Percentiles rank a stretch among this genome's conserved stretches.
These are phyloP conservation scores for Fusarium domesticum DNA, from an alignment of 2,329 filamentous ascomycete species.

Conservation along the genomic window DNA sequence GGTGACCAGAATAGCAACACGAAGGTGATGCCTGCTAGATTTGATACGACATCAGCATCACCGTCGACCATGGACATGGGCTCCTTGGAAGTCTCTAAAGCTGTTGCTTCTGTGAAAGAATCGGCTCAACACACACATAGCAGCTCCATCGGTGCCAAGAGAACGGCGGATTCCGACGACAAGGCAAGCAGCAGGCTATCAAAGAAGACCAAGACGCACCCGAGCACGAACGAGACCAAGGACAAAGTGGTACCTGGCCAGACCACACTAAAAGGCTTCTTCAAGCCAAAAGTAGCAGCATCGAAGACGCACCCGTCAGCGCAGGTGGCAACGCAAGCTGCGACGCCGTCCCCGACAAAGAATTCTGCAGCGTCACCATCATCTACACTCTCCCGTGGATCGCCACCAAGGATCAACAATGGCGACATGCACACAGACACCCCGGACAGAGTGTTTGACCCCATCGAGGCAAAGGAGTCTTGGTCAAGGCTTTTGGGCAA, in stretches of 20 bases:
- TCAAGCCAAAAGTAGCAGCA: slow-evolving; percentile 51
- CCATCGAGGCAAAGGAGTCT: slow-evolving; percentile 70
- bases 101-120: background rate
- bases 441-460: slow-evolving; percentile 56
- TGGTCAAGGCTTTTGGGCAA: slow-evolving; percentile 84
- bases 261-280: slow-evolving; percentile 73
- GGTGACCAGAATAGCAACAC: background rate
- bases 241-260: slow-evolving; percentile 38
- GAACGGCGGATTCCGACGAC: slow-evolving; percentile 11
- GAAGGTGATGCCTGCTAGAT: background rate
- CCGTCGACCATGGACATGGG: background rate
- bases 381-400: background rate
- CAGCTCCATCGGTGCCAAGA: slow-evolving; percentile 11
- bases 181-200: slow-evolving; percentile 5
- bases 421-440: slow-evolving; percentile 10
- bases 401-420: slow-evolving; percentile 3
- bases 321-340: slow-evolving; percentile 4
- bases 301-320: slow-evolving; percentile 8
- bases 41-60: slow-evolving; percentile 1
- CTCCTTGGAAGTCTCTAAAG: no score
- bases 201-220: slow-evolving; percentile 29
- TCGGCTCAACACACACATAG: background rate
- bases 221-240: slow-evolving; percentile 30
- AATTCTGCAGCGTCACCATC: slow-evolving; percentile 5
- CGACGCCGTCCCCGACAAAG: slow-evolving; percentile 16